phyloP scores from a whole-genome alignment of 2,329 filamentous ascomycete genomes.

The Aspergillus fumigatus region DNA sequence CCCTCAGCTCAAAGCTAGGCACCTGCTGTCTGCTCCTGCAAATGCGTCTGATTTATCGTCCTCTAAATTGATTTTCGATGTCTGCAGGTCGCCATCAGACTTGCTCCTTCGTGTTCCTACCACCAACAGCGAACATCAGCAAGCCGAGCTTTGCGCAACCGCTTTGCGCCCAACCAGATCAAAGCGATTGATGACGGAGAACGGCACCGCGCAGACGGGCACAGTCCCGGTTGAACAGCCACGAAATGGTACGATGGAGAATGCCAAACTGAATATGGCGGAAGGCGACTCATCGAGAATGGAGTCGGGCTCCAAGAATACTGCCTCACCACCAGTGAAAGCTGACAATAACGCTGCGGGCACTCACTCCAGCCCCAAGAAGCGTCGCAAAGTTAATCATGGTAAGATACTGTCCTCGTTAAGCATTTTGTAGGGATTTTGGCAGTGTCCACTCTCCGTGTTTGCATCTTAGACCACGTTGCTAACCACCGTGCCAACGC shows the following conservation, averaged over 20 bases:
- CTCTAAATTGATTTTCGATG: conserved; percentile 12
- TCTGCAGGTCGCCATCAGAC: conserved; percentile 25
- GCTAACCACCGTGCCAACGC: conserved; percentile 24
- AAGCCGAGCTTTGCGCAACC: conserved; percentile 20
- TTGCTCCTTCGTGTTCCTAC: conserved; percentile 15
- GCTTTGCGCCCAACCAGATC: conserved; percentile 13
- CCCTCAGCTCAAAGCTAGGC: conserved; percentile 5
- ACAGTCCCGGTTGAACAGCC: conserved; percentile 22
- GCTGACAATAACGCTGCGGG: conserved; percentile 30
- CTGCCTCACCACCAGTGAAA: conserved; percentile 26
- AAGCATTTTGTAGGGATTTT: conserved; percentile 24
- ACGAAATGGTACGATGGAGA: conserved; percentile 25
- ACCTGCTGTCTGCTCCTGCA: conserved; percentile 6
- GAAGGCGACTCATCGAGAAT: conserved; percentile 20
- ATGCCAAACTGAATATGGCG: conserved; percentile 15
- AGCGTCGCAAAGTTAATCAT: conserved; percentile 85
- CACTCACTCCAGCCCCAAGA: conserved; percentile 60
- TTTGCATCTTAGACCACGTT: conserved; percentile 16
- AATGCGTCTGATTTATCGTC: conserved; percentile 1
- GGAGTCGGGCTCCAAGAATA: conserved; percentile 29
- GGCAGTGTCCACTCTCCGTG: conserved; percentile 9
- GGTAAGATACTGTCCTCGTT: conserved; percentile 53
- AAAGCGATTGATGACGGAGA: conserved; percentile 28
- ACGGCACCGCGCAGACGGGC: conserved; percentile 20
- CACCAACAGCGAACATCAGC: conserved; percentile 11